Evolutionary conservation across 2,329 filamentous ascomycete species (phyloP).

Genomic region (Pseudomassariella vexata): DNA sequence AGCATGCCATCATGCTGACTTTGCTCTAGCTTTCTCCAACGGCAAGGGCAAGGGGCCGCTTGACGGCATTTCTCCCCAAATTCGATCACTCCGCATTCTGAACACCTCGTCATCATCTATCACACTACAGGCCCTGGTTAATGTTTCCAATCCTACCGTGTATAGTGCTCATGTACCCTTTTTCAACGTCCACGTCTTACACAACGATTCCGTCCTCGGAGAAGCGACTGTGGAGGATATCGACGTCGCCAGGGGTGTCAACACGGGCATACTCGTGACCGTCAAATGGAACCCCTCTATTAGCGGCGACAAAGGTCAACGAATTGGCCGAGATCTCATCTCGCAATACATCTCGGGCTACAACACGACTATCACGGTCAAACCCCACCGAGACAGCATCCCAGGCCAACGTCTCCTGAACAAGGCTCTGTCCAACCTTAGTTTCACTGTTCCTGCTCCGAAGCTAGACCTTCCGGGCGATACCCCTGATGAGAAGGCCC

Average conservation of each 20-base stretch:
- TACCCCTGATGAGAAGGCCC: conserved; percentile 39
- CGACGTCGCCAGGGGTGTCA: conserved; percentile 61
- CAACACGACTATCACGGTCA: conserved; percentile 75
- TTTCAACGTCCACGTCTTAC: conserved; percentile 68
- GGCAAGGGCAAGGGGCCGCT: conserved; percentile 49
- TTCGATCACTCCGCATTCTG: conserved; percentile 66
- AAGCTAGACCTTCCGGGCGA: conserved; percentile 53
- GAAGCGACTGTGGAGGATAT: conserved; percentile 65
- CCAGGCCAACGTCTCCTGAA: conserved; percentile 69
- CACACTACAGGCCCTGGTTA: conserved; percentile 65
- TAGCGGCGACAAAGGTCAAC: conserved; percentile 55
- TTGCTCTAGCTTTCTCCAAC: conserved; percentile 49
- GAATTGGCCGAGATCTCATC: conserved; percentile 65
- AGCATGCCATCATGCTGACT: conserved; percentile 33
- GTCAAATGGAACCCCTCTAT: conserved; percentile 70
- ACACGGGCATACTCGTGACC: conserved; percentile 61
- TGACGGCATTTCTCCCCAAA: conserved; percentile 48
- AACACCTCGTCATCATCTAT: conserved; percentile 69
- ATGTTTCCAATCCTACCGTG: conserved; percentile 83
- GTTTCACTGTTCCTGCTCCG: conserved; percentile 67
- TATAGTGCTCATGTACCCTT: conserved; percentile 82
- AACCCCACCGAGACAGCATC: conserved; percentile 65
- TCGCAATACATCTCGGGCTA: conserved; percentile 83
- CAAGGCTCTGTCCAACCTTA: conserved; percentile 64
- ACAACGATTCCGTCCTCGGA: conserved; percentile 69